phyloP scores from a whole-genome alignment of 176 grass and related monocot species.

The Carex cristatella region DNA sequence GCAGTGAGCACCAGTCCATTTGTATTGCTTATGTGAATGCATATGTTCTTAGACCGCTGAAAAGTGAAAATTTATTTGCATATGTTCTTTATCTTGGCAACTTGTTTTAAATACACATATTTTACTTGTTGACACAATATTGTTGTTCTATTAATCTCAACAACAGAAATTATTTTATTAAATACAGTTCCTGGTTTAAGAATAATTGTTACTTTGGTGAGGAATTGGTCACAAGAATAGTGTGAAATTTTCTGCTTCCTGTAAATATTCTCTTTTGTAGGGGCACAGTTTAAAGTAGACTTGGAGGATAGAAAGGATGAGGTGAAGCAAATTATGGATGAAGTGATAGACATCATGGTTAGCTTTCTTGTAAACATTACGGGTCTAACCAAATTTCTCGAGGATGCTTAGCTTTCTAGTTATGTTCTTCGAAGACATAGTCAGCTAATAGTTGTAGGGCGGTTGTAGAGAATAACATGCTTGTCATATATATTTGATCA shows the following conservation, averaged over 20 bases:
- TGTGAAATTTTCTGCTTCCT: not conserved
- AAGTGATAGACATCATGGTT: conserved; percentile 80
- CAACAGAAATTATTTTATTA: not conserved
- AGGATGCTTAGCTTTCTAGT: conserved; percentile 10
- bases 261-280: conserved; percentile 25
- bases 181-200: not conserved
- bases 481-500: conserved; percentile 1
- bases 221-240: not conserved
- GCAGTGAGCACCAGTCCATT: too few relatives aligned
- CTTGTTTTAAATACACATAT: not conserved
- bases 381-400: conserved; percentile 21
- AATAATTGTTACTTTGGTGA: not conserved
- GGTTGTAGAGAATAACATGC: conserved; percentile 10
- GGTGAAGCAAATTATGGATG: conserved; percentile 78
- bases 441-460: conserved; percentile 11
- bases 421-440: not conserved
- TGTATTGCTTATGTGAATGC: too few relatives aligned
- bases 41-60: not conserved
- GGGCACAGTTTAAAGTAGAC: conserved; percentile 67
- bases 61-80: not conserved
- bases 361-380: not conserved
- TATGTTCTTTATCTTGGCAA: not conserved
- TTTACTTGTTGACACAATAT: not conserved
- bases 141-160: not conserved
- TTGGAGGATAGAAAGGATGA: conserved; percentile 87